Percentiles rank a stretch among this genome's conserved stretches.
phyloP scores from a whole-genome alignment of 2,329 filamentous ascomycete species.

The Penicillium griseofulvum region DNA sequence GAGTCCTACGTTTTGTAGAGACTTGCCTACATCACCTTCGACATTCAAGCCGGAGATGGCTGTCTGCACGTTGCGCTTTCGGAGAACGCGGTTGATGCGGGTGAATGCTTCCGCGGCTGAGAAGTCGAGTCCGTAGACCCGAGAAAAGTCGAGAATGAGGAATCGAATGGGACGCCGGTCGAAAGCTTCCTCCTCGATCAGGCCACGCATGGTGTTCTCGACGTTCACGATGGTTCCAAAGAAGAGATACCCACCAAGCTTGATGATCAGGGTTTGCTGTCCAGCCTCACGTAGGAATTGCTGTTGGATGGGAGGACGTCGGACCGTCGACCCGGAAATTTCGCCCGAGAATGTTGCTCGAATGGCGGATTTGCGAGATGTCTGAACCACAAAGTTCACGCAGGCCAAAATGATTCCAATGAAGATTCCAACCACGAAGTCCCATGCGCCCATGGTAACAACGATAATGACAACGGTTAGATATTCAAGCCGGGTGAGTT shows the following conservation, averaged over 20 bases:
- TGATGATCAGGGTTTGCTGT: constrained; percentile 84
- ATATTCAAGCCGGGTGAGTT: constrained; percentile 83
- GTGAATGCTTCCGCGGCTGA: constrained; percentile 95
- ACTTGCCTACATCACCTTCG: constrained; percentile 71
- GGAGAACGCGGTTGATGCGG: constrained; percentile 80
- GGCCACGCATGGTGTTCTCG: constrained; percentile 76
- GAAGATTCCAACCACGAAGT: constrained; percentile 92
- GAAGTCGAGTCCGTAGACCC: constrained; percentile 91
- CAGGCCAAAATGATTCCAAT: constrained; percentile 90
- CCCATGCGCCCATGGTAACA: constrained; percentile 91
- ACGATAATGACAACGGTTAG: constrained; percentile 86
- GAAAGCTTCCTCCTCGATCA: constrained; percentile 83
- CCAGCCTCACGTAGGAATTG: constrained; percentile 83
- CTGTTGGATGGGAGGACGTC: constrained; percentile 84
- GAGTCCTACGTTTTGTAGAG: constrained; percentile 79
- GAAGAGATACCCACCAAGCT: constrained; percentile 92
- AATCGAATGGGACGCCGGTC: constrained; percentile 77
- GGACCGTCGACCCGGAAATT: constrained; percentile 85
- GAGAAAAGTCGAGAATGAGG: constrained; percentile 80
- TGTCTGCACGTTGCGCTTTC: constrained; percentile 73
- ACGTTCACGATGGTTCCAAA: constrained; percentile 97
- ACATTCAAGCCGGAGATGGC: constrained; percentile 80
- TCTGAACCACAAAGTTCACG: constrained; percentile 85
- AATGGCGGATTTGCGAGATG: constrained; percentile 83
- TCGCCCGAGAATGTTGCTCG: constrained; percentile 87